A percentile compares a stretch with the other conserved stretches of the same genome.
Evolutionary conservation across 805 yeast genomes (phyloP).

Genomic region (Saccharomyces cerevisiae): DNA sequence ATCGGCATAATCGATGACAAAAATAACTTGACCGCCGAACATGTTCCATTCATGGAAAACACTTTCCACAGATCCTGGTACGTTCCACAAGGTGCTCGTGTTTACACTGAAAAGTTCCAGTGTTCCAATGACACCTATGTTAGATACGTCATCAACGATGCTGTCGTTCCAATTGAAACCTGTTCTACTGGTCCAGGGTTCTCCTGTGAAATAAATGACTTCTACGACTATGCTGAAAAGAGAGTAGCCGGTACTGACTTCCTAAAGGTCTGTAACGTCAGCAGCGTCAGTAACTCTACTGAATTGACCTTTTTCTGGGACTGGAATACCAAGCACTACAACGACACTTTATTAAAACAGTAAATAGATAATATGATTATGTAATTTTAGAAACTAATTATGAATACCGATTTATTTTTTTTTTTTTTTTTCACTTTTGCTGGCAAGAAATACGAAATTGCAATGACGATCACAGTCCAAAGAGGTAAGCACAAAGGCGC

Average conservation of each 20-base stretch:
- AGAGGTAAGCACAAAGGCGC: no score
- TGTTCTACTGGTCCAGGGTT: slow-evolving; percentile 50
- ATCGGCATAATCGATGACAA: slow-evolving; percentile 42
- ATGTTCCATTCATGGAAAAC: slow-evolving; percentile 37
- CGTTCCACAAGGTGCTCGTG: slow-evolving; percentile 51
- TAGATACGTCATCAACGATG: slow-evolving; percentile 44
- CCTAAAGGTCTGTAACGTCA: slow-evolving; percentile 27
- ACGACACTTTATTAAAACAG: not conserved
- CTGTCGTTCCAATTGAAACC: slow-evolving; percentile 42
- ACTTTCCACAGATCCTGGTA: slow-evolving; percentile 42
- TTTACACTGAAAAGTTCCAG: slow-evolving; percentile 41
- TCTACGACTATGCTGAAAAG: slow-evolving; percentile 25
- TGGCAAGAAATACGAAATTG: no score
- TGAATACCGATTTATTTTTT: not conserved
- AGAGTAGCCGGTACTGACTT: slow-evolving; percentile 28
- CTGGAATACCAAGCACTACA: not conserved
- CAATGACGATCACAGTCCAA: no score
- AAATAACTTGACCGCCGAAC: slow-evolving; percentile 36
- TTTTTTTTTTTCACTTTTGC: no score
- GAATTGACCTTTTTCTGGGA: slow-evolving; percentile 18
- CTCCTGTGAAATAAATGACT: slow-evolving; percentile 36
- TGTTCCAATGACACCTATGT: slow-evolving; percentile 38
- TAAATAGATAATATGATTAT: not conserved
- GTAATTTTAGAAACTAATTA: not conserved
- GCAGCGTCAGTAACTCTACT: slow-evolving; percentile 12